Base-by-base conservation (phyloP, 306 rosid genomes). In the Corylus americana region DNA sequence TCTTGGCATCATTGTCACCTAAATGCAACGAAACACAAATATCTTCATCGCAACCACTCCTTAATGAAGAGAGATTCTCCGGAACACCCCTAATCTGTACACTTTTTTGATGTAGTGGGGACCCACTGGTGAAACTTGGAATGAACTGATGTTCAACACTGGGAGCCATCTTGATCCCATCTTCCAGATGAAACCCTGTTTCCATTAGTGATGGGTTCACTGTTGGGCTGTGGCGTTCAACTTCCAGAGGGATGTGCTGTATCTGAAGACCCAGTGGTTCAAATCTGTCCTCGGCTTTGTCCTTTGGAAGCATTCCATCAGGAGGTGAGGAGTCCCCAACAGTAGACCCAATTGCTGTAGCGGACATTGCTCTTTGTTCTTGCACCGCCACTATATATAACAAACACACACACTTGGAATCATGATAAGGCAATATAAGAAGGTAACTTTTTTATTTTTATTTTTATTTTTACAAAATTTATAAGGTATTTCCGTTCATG, bases 1-100 rank as follows among this genome's bases (percentile, higher is more conserved):
- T 88, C 90, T 93, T 95, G 4, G 94, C 96, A 85, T 95, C 99
- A 54, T 90, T 90, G 79, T 95, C 99, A 3, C 99, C 99, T 76
- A 95, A 76, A 82, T 95, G 98, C 87, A 95, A 84, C 0, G 98
- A 95, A 81, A 95, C 93, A 45, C 86, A 89, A 8, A 90, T 71
- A 85, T 95, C 99, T 82, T 91, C 97, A 0, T 89, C 92, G 2
- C 90, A 76, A 79, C 80, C 92, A 45, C 73, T 95, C 82, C 93
- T 88, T 72, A 93, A 88, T 0, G 70, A 91, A 5, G 96, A 95
- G 44, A 95, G 89, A 74, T 95, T 95, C 84, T 93, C 94, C 9
- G 92, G 78, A 64, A 81, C 87, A 20, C 79, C 79, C 78, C 78
- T 86, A 18, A 78, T 92, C 74, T 76, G 84, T 51, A 57, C 29